Conservation (phyloP, 805 yeast genomes). For the Metschnikowia drakensbergensis region DNA sequence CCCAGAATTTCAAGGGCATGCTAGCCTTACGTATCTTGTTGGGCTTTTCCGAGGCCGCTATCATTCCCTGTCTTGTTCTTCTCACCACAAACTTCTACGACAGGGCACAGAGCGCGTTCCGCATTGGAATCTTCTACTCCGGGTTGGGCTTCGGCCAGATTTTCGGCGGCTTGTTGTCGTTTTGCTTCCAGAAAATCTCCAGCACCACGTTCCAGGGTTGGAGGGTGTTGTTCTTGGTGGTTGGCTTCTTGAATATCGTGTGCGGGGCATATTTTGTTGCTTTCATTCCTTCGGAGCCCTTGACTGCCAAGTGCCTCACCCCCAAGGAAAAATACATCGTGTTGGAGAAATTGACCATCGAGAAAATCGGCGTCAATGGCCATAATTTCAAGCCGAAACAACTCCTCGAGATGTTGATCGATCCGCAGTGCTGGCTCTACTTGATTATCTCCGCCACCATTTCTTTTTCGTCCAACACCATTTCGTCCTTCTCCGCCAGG, state of each 20-base stretch:
- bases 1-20: constrained; percentile 13
- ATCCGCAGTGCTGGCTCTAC: constrained; percentile 20
- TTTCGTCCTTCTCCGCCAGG: constrained; percentile 18
- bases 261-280: constrained; percentile 17
- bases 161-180: constrained; percentile 20
- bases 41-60: constrained; percentile 17
- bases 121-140: constrained; percentile 16
- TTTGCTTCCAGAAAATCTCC: constrained; percentile 17
- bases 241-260: constrained; percentile 18
- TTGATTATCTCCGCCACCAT: constrained; percentile 19
- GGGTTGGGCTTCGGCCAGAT: constrained; percentile 23
- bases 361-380: constrained; percentile 17
- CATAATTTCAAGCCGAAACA: constrained; percentile 15
- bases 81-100: constrained; percentile 16
- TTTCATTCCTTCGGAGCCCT: constrained; percentile 20
- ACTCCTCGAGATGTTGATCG: constrained; percentile 15
- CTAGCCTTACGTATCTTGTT: constrained; percentile 14
- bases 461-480: constrained; percentile 21
- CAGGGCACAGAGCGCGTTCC: constrained; percentile 13
- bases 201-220: constrained; percentile 16
- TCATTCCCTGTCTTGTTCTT: constrained; percentile 15
- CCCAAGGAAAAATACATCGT: constrained; percentile 20
- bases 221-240: constrained; percentile 21
- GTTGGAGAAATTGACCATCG: constrained; percentile 15
- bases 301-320: constrained; percentile 16